These are phyloP conservation scores for Acanthamoeba healyi DNA, from an alignment of 208 protist species.

Conservation along the genomic window DNA sequence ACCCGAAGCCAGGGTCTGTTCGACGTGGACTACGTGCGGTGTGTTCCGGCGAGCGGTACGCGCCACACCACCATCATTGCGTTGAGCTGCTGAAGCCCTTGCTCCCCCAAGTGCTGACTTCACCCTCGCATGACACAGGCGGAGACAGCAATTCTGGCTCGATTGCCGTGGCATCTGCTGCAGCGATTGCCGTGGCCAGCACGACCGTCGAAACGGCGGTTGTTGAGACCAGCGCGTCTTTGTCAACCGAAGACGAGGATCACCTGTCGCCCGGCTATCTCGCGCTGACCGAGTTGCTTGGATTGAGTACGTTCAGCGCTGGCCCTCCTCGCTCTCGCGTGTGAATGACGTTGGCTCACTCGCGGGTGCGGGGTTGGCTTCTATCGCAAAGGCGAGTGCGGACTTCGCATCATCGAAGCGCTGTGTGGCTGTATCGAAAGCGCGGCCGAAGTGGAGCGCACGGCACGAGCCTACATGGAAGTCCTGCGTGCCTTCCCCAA, in stretches of 20 bases:
- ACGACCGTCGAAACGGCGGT: not conserved
- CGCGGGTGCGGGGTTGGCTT: too few relatives aligned
- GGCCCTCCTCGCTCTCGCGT: not conserved
- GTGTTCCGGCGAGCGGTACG: not conserved
- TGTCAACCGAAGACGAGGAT: not conserved
- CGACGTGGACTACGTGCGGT: conserved; percentile 55
- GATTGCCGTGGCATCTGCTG: not conserved
- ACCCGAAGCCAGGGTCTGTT: conserved; percentile 36
- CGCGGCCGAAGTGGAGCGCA: not conserved
- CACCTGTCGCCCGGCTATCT: not conserved
- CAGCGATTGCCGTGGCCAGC: not conserved
- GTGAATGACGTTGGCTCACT: not conserved
- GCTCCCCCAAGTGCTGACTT: not conserved
- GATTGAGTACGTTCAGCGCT: not conserved
- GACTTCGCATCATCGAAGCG: not conserved
- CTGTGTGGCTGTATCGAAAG: conserved; percentile 11
- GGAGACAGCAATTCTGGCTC: not conserved
- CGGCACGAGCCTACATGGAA: conserved; percentile 21
- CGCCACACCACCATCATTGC: not conserved
- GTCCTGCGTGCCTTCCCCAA: not conserved
- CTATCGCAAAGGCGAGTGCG: not conserved
- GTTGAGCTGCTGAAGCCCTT: not conserved
- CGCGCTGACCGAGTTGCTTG: not conserved
- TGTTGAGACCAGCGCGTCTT: not conserved
- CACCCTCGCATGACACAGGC: too few relatives aligned